These are phyloP conservation scores for Crucihimalaya himalaica DNA, from an alignment of 345 rosid genomes.

Conservation along the genomic window DNA sequence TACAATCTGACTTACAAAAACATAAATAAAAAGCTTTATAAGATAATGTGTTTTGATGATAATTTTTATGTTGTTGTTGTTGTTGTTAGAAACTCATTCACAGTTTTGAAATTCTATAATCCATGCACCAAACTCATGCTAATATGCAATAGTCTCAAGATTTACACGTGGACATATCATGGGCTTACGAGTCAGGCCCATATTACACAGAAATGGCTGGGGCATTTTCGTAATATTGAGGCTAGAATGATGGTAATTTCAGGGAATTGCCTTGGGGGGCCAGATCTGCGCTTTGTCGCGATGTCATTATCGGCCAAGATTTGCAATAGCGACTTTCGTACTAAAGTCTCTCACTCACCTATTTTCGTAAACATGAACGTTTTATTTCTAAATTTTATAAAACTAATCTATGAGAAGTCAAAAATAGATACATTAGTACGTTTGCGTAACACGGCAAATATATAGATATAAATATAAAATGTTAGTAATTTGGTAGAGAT, in stretches of 20 bases:
- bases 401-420: neutral
- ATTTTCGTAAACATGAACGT: neutral
- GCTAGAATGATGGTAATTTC: slow-evolving; percentile 11
- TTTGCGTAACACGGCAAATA: too few relatives aligned
- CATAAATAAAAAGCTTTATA: too few relatives aligned
- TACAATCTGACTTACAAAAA: neutral
- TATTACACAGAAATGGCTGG: neutral
- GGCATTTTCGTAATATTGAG: slow-evolving; percentile 5
- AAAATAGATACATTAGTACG: too few relatives aligned
- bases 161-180: neutral
- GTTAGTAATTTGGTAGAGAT: neutral
- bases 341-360: neutral
- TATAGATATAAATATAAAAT: too few relatives aligned
- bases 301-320: slow-evolving; percentile 66
- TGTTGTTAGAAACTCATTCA: too few relatives aligned
- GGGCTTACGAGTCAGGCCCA: slow-evolving; percentile 16
- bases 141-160: neutral
- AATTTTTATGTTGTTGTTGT: too few relatives aligned
- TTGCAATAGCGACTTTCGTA: slow-evolving; percentile 49
- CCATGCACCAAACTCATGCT: neutral
- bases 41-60: neutral
- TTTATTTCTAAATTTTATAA: neutral
- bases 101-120: neutral
- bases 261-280: slow-evolving; percentile 44
- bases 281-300: slow-evolving; percentile 57